Conservation (phyloP, 2,329 filamentous ascomycete species). For the Fusarium sp. region DNA sequence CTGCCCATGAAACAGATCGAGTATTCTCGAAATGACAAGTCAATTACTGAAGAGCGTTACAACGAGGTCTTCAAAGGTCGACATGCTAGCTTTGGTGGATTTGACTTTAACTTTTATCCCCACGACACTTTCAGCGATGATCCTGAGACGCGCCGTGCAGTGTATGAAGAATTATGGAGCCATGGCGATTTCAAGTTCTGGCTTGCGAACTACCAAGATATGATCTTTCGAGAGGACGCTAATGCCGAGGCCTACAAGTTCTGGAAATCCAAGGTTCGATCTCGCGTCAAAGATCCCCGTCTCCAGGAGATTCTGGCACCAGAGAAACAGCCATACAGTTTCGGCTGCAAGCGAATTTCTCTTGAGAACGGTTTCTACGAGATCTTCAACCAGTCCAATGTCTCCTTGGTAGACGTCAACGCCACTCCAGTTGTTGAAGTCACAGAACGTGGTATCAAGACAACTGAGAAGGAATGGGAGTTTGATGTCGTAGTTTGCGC, state of each 20-base stretch:
- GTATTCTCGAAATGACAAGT: rapidly evolving
- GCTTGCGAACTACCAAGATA: constrained; percentile 57
- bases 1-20: not conserved
- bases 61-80: not conserved
- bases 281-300: constrained; percentile 45
- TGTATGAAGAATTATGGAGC: constrained; percentile 47
- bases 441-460: not conserved
- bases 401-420: constrained; percentile 8
- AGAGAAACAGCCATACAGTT: not conserved
- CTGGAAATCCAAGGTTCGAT: constrained; percentile 56
- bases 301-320: not conserved
- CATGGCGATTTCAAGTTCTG: constrained; percentile 59
- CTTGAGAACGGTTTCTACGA: constrained; percentile 21
- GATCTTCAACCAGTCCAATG: constrained; percentile 25
- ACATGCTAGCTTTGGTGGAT: not conserved
- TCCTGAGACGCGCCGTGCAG: not conserved
- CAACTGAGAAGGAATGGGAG: not conserved
- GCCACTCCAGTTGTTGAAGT: constrained; percentile 7
- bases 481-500: constrained; percentile 17
- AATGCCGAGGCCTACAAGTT: constrained; percentile 59
- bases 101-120: not conserved
- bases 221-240: constrained; percentile 51
- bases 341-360: constrained; percentile 12
- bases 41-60: not conserved
- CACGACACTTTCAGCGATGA: not conserved